phyloP scores from a whole-genome alignment of 495 filamentous ascomycete species.

The Tuber borchii region DNA sequence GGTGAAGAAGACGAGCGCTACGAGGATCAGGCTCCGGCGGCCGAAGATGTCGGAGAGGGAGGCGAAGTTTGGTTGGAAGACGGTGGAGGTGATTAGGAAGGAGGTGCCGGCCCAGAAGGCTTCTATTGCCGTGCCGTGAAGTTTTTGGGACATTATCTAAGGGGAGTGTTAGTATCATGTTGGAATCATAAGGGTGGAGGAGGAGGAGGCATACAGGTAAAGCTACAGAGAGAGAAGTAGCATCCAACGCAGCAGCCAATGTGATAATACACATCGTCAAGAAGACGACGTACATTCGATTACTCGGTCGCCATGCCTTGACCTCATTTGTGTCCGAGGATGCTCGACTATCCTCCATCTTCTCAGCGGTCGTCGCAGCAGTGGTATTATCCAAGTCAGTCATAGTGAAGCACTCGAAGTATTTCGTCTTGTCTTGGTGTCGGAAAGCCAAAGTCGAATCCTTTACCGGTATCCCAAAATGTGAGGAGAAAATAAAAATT shows the following conservation, averaged over 20 bases:
- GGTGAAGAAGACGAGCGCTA: constrained; percentile 51
- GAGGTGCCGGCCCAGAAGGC: constrained; percentile 56
- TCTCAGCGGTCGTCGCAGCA: background rate
- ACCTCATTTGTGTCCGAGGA: background rate
- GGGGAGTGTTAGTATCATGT: background rate
- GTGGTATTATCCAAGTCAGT: background rate
- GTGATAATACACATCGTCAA: constrained; percentile 55
- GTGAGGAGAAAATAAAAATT: background rate
- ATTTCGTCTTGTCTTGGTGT: background rate
- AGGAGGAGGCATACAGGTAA: constrained; percentile 51
- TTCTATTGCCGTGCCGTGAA: constrained; percentile 53
- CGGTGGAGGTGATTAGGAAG: constrained; percentile 51
- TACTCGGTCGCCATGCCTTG: constrained; percentile 30
- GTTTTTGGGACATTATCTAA: constrained; percentile 49
- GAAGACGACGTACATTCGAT: constrained; percentile 48
- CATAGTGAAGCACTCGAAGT: background rate
- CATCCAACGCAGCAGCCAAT: constrained; percentile 65
- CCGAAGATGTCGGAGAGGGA: constrained; percentile 53
- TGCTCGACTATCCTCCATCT: background rate
- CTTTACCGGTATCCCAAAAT: background rate
- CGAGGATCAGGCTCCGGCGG: constrained; percentile 48
- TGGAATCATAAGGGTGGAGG: background rate
- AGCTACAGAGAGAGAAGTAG: constrained; percentile 66
- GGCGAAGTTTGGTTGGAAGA: constrained; percentile 51
- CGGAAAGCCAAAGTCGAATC: background rate